These are phyloP conservation scores for Monilinia polystroma DNA, from an alignment of 2,329 filamentous ascomycete species.

Conservation along the genomic window DNA sequence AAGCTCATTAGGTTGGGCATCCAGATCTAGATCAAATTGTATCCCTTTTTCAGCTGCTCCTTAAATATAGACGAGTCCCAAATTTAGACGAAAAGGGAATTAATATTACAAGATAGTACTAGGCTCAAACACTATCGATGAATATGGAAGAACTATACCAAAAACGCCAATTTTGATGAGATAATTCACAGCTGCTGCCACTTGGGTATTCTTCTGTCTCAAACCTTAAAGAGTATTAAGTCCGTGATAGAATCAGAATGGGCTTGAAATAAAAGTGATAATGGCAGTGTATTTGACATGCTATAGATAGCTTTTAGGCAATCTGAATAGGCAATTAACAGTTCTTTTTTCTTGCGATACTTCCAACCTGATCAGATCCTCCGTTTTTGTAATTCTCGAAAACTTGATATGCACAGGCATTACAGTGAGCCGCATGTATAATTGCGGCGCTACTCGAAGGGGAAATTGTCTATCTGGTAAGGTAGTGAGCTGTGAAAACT, in stretches of 20 bases:
- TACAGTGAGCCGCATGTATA: neutral
- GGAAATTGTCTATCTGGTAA: too few species aligned
- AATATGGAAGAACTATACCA: neutral
- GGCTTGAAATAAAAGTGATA: too few species aligned
- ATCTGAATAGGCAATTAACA: too few species aligned
- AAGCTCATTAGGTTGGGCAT: neutral
- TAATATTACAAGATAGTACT: neutral
- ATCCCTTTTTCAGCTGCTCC: neutral
- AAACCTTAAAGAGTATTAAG: neutral
- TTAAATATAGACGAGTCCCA: slow-evolving; percentile 4
- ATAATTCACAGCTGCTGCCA: neutral
- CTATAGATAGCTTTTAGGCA: too few species aligned
- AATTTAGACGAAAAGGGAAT: neutral
- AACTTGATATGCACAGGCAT: neutral
- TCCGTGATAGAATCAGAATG: too few species aligned
- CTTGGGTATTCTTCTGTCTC: neutral
- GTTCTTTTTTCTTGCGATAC: neutral
- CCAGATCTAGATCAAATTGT: neutral
- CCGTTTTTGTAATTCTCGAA: neutral
- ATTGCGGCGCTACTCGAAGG: neutral
- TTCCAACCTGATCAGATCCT: too few species aligned
- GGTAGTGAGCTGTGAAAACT: too few species aligned
- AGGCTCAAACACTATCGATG: neutral
- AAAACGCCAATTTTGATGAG: too few species aligned
- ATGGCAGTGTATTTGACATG: too few species aligned